Evolutionary conservation across 371 early-diverging fungal species (phyloP), one percentile per base, ranked within the genome.

Genomic region (Apophysomyces sp.): DNA sequence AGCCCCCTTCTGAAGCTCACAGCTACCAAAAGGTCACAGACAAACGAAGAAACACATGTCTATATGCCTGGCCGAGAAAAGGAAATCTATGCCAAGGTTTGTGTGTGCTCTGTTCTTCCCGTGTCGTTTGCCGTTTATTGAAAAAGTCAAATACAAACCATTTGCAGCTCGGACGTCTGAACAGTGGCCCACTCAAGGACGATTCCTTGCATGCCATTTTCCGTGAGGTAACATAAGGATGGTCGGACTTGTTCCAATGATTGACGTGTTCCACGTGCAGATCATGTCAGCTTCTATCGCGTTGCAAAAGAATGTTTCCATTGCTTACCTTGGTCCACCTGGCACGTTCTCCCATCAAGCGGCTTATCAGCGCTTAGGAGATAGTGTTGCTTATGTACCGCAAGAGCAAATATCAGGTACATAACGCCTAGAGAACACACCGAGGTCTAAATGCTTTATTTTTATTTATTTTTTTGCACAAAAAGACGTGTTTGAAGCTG

Each of bases 291-390:
- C 94, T 0, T 92, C 93, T 8, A 92, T 95, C 60, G 89, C 93
- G 4, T 78, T 94, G 27, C 93, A 93, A 76, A 85, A 89, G 53
- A 88, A 93, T 18, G 84, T 90, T 7, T 79, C 86, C 4, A 85
- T 98, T 28, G 94, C 93, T 15, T 97, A 91, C 67, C 85, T 98
- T 12, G 98, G 98, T 4, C 97, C 98, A 4, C 81, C 86, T 2
- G 98, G 97, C 30, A 91, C 95, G n/a, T 95, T 92, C 76, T 86
- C 96, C n/a, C 93, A 95, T 69, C 92, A 94, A 65, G 93, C 92
- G 3, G 94, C 96, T n/a, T 74, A 76, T 60, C 78, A 85, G 34
- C 80, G 90, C 36, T 92, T 97, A 64, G 95, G 94, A 7, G 92
- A 92, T 63, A 83, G 88, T 58, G 86, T 90, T 4, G 78, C 81